Percentiles rank a stretch among this genome's conserved stretches.
phyloP scores from a whole-genome alignment of 371 early-diverging fungal species.

The Apophysomyces variabilis region DNA sequence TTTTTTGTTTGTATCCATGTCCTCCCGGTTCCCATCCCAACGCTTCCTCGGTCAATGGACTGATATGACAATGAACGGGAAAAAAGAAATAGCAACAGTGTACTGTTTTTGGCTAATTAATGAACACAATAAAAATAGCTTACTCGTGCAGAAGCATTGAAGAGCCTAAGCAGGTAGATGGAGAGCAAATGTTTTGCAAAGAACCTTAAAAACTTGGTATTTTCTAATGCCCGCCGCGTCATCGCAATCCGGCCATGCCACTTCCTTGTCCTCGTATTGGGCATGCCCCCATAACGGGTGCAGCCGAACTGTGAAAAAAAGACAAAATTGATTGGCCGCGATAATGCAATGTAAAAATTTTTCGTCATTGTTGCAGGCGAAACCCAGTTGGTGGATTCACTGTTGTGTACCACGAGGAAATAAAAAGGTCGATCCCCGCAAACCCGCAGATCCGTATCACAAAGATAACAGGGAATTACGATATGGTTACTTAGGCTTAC shows the following conservation, averaged over 20 bases:
- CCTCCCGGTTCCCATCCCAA: too few relatives aligned
- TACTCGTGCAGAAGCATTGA: background rate
- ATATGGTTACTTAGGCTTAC: background rate
- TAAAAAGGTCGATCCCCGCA: slow-evolving; percentile 2
- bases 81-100: too few relatives aligned
- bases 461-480: background rate
- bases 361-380: background rate
- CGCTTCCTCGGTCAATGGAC: too few relatives aligned
- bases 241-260: background rate
- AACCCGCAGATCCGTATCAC: slow-evolving; percentile 6
- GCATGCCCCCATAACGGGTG: background rate
- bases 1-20: too few relatives aligned
- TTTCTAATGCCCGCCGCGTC: background rate
- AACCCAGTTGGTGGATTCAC: slow-evolving; percentile 2
- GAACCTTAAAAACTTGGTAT: background rate
- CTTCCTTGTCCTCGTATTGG: background rate
- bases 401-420: background rate
- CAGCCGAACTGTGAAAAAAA: background rate
- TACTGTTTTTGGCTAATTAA: background rate
- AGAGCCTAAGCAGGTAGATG: background rate
- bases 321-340: background rate
- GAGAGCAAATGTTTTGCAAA: background rate
- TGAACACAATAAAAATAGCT: background rate
- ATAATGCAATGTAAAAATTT: background rate
- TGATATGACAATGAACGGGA: too few relatives aligned